Conservation (phyloP, 805 yeast species). For the Lipomyces anomalus region DNA sequence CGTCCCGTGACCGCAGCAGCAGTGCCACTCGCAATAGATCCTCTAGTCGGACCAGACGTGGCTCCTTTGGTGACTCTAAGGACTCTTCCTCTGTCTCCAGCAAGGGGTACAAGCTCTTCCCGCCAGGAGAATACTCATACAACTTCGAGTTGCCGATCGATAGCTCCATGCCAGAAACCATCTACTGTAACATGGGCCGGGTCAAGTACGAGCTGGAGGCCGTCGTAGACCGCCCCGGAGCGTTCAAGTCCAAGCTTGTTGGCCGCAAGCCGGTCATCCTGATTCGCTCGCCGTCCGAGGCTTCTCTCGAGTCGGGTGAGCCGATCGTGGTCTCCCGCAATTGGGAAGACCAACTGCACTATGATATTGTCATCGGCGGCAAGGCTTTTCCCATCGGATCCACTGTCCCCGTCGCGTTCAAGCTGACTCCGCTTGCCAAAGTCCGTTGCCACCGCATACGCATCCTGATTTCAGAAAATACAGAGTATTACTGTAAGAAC, state of each 20-base stretch:
- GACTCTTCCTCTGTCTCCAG: not conserved
- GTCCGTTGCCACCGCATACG: slow-evolving; percentile 81
- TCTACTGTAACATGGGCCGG: slow-evolving; percentile 72
- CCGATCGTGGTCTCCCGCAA: slow-evolving; percentile 86
- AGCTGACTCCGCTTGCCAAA: slow-evolving; percentile 81
- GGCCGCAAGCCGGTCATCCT: slow-evolving; percentile 61
- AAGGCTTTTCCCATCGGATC: slow-evolving; percentile 82
- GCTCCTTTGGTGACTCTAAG: not conserved
- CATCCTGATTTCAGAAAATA: slow-evolving; percentile 77
- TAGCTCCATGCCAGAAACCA: slow-evolving; percentile 74
- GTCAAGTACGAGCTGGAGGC: slow-evolving; percentile 70
- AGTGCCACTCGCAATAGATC: not conserved
- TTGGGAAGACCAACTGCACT: slow-evolving; percentile 78
- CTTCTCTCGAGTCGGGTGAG: slow-evolving; percentile 80
- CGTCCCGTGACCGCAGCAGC: not conserved
- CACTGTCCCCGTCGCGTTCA: slow-evolving; percentile 74
- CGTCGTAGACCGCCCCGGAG: slow-evolving; percentile 66
- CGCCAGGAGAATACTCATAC: slow-evolving; percentile 88
- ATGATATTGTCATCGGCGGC: slow-evolving; percentile 86
- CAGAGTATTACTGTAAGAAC: slow-evolving; percentile 82
- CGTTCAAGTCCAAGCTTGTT: slow-evolving; percentile 71
- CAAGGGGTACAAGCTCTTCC: slow-evolving; percentile 46
- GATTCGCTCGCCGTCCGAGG: slow-evolving; percentile 70
- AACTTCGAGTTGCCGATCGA: slow-evolving; percentile 87
- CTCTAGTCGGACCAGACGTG: not conserved